Conservation (phyloP, 768 basidiomycete genomes). For the Suillus hirtellus region DNA sequence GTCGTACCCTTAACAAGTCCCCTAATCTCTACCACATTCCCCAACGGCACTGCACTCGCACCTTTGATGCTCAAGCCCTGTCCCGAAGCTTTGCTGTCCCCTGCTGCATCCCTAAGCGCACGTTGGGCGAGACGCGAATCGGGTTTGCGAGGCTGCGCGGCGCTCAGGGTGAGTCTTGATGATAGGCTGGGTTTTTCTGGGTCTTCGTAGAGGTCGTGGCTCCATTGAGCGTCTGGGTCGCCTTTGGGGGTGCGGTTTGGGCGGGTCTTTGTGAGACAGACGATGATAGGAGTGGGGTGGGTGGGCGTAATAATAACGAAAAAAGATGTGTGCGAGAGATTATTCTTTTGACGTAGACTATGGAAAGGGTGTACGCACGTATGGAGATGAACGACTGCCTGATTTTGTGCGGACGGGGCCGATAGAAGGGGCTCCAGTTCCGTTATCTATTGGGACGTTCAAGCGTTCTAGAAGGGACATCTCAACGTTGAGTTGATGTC, state of each 20-base stretch:
- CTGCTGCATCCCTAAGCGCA: constrained; percentile 64
- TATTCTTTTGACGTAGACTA: constrained; percentile 10
- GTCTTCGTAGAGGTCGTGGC: constrained; percentile 68
- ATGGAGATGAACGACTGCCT: constrained; percentile 32
- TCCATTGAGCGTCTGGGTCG: constrained; percentile 65
- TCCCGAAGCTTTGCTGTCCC: constrained; percentile 17
- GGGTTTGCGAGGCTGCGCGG: constrained; percentile 47
- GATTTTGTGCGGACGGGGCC: constrained; percentile 34
- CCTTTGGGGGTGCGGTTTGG: constrained; percentile 62
- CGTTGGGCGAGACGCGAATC: constrained; percentile 57
- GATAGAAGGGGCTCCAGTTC: background rate
- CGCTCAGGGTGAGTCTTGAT: constrained; percentile 51
- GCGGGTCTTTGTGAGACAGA: constrained; percentile 23
- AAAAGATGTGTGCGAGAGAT: background rate
- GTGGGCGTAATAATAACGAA: background rate
- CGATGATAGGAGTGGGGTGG: background rate
- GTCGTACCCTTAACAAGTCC: constrained; percentile 78
- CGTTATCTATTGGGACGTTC: constrained; percentile 27
- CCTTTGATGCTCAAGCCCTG: constrained; percentile 64
- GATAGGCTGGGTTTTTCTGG: constrained; percentile 57
- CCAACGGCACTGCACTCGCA: constrained; percentile 49
- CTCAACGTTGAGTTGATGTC: background rate
- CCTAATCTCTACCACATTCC: constrained; percentile 74
- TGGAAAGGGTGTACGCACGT: constrained; percentile 35
- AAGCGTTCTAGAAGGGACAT: constrained; percentile 34